Conservation (phyloP, 345 rosid genomes). For the Linum tenue region DNA sequence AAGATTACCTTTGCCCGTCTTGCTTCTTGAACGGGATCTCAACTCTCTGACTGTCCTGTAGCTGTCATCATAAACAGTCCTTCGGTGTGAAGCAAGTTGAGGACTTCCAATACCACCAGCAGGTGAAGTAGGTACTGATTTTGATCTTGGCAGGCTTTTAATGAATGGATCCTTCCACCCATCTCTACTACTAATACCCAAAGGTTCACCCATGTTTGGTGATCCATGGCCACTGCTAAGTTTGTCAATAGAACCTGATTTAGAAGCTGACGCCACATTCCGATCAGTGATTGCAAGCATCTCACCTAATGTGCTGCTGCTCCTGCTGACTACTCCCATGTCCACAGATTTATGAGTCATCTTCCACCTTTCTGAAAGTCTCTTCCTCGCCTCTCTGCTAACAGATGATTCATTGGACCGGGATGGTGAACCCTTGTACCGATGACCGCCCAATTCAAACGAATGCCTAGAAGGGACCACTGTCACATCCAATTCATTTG, state of each 20-base stretch:
- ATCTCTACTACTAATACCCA: slow-evolving; percentile 93
- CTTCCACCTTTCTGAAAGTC: slow-evolving; percentile 96
- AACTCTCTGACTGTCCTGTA: slow-evolving; percentile 39
- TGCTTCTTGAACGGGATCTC: slow-evolving; percentile 37
- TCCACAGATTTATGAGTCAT: slow-evolving; percentile 59
- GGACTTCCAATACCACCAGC: slow-evolving; percentile 32
- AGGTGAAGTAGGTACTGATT: slow-evolving; percentile 64
- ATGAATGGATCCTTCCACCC: slow-evolving; percentile 73
- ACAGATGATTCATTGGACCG: slow-evolving; percentile 55
- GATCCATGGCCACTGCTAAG: slow-evolving; percentile 19
- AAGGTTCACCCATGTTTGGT: slow-evolving; percentile 39
- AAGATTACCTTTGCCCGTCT: slow-evolving; percentile 32
- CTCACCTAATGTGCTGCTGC: slow-evolving; percentile 79
- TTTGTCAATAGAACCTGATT: slow-evolving; percentile 27
- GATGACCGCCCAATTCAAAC: slow-evolving; percentile 28
- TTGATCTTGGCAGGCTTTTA: slow-evolving; percentile 44
- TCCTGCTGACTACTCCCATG: slow-evolving; percentile 36
- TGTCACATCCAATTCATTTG: slow-evolving; percentile 49
- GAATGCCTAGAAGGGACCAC: slow-evolving; percentile 34
- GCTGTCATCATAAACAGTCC: slow-evolving; percentile 33
- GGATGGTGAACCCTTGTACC: slow-evolving; percentile 34
- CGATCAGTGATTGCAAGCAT: slow-evolving; percentile 77
- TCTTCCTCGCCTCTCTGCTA: slow-evolving; percentile 75
- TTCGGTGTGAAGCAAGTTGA: slow-evolving; percentile 25
- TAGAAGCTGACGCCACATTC: slow-evolving; percentile 35